phyloP scores from a whole-genome alignment of 2,329 filamentous ascomycete genomes.

The Aspergillus japonicus region DNA sequence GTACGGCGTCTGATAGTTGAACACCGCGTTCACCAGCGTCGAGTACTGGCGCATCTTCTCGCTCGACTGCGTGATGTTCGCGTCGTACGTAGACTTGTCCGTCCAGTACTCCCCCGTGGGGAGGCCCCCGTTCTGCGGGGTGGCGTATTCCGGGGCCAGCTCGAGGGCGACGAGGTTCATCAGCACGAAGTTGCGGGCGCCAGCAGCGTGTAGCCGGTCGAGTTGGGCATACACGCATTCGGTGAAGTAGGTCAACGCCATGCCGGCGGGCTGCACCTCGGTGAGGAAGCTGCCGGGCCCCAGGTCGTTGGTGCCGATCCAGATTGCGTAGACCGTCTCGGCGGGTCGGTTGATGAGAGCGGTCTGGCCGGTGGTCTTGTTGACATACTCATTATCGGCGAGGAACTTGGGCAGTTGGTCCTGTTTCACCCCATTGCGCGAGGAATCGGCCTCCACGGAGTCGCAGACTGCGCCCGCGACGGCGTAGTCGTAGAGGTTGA shows the following conservation, averaged over 20 bases:
- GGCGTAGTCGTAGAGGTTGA: constrained; percentile 63
- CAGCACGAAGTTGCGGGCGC: constrained; percentile 69
- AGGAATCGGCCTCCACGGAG: constrained; percentile 54
- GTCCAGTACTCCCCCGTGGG: constrained; percentile 48
- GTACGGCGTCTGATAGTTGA: constrained; percentile 52
- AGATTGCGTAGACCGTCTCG: constrained; percentile 71
- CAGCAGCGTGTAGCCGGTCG: constrained; percentile 62
- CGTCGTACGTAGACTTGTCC: constrained; percentile 36
- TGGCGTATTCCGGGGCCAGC: constrained; percentile 65
- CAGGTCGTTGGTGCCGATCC: constrained; percentile 81
- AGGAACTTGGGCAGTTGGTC: constrained; percentile 55
- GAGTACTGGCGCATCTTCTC: constrained; percentile 55
- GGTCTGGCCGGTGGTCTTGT: constrained; percentile 8
- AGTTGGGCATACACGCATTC: constrained; percentile 67
- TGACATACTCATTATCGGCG: constrained; percentile 27
- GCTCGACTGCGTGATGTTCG: constrained; percentile 52
- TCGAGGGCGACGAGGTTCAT: constrained; percentile 69
- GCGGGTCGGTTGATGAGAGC: constrained; percentile 48
- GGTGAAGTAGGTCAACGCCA: constrained; percentile 63
- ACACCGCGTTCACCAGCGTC: constrained; percentile 52
- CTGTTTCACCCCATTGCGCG: constrained; percentile 62
- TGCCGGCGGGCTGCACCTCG: constrained; percentile 59
- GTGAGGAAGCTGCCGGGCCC: constrained; percentile 65
- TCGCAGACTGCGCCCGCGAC: constrained; percentile 71
- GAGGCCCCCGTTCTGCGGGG: constrained; percentile 47